phyloP scores from a whole-genome alignment of 352 stramenopile genomes.

The Blastocystis sp. region DNA sequence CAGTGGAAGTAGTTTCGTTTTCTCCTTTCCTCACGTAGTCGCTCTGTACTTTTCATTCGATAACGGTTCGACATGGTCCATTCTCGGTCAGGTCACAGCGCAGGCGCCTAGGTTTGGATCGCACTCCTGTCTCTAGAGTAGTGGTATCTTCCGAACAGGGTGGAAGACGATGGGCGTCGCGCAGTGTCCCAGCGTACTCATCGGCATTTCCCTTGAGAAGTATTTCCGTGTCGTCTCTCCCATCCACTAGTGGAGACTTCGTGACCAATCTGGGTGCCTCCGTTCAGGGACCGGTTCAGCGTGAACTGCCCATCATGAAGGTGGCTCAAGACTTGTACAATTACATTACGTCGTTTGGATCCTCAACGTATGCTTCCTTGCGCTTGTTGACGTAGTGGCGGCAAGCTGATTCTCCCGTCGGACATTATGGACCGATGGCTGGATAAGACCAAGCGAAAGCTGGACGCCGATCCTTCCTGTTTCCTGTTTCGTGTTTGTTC shows the following conservation, averaged over 20 bases:
- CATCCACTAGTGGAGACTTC: conserved; percentile 9
- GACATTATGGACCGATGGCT: conserved; percentile 35
- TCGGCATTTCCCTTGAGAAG: conserved; percentile 47
- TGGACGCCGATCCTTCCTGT: not conserved
- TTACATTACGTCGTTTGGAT: conserved; percentile 19
- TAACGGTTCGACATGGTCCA: not conserved
- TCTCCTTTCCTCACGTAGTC: not conserved
- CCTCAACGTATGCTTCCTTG: not conserved
- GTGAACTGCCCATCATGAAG: conserved; percentile 45
- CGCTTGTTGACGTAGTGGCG: not conserved
- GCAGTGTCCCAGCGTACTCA: not conserved
- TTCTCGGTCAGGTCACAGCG: conserved; percentile 34
- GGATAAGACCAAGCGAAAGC: conserved; percentile 19
- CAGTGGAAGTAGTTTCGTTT: not conserved
- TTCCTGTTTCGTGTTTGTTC: not conserved
- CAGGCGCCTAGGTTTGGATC: not conserved
- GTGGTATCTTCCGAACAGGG: conserved; percentile 35
- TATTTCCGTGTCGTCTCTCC: not conserved
- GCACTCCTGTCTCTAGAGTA: not conserved
- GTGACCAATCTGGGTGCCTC: not conserved
- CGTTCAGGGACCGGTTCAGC: not conserved
- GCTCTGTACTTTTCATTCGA: conserved; percentile 28
- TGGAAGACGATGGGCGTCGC: conserved; percentile 16
- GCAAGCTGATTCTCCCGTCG: not conserved
- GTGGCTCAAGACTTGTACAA: conserved; percentile 42